Evolutionary conservation across 2,329 filamentous ascomycete genomes (phyloP).

Genomic region (Pestalotiopsis fici): DNA sequence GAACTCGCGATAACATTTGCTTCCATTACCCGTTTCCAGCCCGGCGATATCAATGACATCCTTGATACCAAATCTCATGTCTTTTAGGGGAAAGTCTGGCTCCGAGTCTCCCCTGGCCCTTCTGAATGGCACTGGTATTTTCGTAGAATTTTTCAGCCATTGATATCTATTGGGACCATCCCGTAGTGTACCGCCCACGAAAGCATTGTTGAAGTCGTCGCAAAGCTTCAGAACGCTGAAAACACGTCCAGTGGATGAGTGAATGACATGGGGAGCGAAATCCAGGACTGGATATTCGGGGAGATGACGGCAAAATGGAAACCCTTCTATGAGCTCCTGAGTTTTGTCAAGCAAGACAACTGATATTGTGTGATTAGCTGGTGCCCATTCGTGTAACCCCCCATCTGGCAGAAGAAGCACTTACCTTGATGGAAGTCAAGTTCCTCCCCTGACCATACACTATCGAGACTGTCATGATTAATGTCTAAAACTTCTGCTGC

Average conservation of each 20-base stretch:
- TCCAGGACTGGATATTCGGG: background rate
- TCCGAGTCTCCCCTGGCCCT: slow-evolving; percentile 2
- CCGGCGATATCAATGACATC: slow-evolving; percentile 18
- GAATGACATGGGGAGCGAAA: slow-evolving; percentile 13
- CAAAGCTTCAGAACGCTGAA: slow-evolving; percentile 12
- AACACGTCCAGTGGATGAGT: slow-evolving; percentile 9
- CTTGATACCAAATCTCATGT: slow-evolving; percentile 20
- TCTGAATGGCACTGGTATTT: slow-evolving; percentile 19
- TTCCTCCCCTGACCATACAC: too few relatives aligned
- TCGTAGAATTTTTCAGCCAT: slow-evolving; percentile 12
- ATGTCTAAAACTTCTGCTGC: too few relatives aligned
- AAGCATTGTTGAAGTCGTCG: slow-evolving; percentile 15
- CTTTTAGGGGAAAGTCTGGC: slow-evolving; percentile 7
- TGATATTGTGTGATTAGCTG: too few relatives aligned
- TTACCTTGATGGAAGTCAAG: too few relatives aligned
- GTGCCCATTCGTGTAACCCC: too few relatives aligned
- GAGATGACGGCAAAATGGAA: background rate
- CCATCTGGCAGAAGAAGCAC: too few relatives aligned
- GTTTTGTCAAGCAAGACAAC: too few relatives aligned
- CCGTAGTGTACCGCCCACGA: slow-evolving; percentile 13
- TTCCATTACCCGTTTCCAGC: slow-evolving; percentile 17
- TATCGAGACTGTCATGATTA: too few relatives aligned
- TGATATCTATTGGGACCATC: slow-evolving; percentile 6
- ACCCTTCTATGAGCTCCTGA: background rate
- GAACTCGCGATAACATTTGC: slow-evolving; percentile 13